Percentiles rank a stretch among this genome's conserved stretches.
phyloP scores from a whole-genome alignment of 805 yeast genomes.

The Schizosaccharomyces lindneri region DNA sequence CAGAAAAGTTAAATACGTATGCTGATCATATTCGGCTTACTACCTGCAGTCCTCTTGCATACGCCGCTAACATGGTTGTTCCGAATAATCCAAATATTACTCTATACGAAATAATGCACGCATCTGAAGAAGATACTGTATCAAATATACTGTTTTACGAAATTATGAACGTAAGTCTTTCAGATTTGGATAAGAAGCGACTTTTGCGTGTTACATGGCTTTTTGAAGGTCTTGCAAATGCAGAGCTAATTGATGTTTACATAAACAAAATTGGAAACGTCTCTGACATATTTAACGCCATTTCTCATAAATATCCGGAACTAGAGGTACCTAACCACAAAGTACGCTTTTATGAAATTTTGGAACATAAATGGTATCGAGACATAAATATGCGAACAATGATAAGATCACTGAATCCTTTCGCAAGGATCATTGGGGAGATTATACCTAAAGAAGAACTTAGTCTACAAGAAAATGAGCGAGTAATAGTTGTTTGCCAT shows the following conservation, averaged over 20 bases:
- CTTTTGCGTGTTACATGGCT: constrained; percentile 47
- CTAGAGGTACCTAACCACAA: constrained; percentile 8
- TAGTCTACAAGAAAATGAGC: constrained; percentile 6
- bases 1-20: constrained; percentile 25
- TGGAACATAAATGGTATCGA: constrained; percentile 2
- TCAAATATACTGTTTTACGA: constrained; percentile 38
- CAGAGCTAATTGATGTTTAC: constrained; percentile 40
- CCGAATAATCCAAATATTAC: not conserved
- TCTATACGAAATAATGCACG: not conserved
- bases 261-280: constrained; percentile 40
- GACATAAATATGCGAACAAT: constrained; percentile 1
- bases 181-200: constrained; percentile 54
- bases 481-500: constrained; percentile 42
- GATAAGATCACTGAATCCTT: constrained; percentile 12
- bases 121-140: not conserved
- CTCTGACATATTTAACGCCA: constrained; percentile 26
- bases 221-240: constrained; percentile 43
- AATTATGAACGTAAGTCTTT: constrained; percentile 43
- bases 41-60: constrained; percentile 19
- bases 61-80: not conserved
- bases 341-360: constrained; percentile 6
- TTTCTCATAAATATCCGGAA: constrained; percentile 29
- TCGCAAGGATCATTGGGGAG: constrained; percentile 22
- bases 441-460: constrained; percentile 12
- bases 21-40: constrained; percentile 42